These are phyloP conservation scores for Chaetomium cochliodes DNA, from an alignment of 495 filamentous ascomycete genomes.

Conservation along the genomic window DNA sequence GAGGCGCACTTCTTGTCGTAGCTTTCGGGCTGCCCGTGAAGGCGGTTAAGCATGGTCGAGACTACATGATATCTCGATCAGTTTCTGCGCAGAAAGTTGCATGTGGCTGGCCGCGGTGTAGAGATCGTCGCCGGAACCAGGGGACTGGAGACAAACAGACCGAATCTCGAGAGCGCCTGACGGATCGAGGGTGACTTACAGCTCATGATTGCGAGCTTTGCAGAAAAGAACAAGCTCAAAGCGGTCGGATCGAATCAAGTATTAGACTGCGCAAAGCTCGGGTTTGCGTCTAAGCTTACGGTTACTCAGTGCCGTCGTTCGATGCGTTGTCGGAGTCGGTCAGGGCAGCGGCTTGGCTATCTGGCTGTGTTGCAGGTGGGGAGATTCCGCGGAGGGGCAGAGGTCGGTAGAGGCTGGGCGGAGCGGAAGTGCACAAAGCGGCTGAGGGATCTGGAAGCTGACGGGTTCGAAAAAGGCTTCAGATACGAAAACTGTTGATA, in stretches of 20 bases:
- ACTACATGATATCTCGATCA: slow-evolving; percentile 51
- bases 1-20: slow-evolving; percentile 90
- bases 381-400: slow-evolving; percentile 6
- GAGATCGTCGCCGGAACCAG: slow-evolving; percentile 4
- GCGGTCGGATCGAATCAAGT: slow-evolving; percentile 11
- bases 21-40: slow-evolving; percentile 94
- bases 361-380: slow-evolving; percentile 24
- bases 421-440: slow-evolving; percentile 25
- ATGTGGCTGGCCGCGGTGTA: slow-evolving; percentile 6
- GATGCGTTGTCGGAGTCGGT: slow-evolving; percentile 7
- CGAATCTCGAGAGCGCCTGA: slow-evolving; percentile 26
- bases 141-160: slow-evolving; percentile 26
- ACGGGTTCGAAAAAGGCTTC: slow-evolving; percentile 7
- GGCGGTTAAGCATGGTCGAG: slow-evolving; percentile 91
- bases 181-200: slow-evolving; percentile 38
- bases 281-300: not conserved
- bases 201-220: slow-evolving; percentile 39
- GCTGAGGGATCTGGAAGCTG: slow-evolving; percentile 30
- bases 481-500: slow-evolving; percentile 5
- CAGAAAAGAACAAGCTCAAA: slow-evolving; percentile 4
- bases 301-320: slow-evolving; percentile 4
- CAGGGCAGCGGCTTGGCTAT: not conserved
- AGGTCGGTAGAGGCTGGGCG: slow-evolving; percentile 16
- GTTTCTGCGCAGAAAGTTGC: slow-evolving; percentile 8
- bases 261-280: not conserved